Evolutionary conservation across 176 grass and related monocot species (phyloP).

Genomic region (Dactylis glomerata): DNA sequence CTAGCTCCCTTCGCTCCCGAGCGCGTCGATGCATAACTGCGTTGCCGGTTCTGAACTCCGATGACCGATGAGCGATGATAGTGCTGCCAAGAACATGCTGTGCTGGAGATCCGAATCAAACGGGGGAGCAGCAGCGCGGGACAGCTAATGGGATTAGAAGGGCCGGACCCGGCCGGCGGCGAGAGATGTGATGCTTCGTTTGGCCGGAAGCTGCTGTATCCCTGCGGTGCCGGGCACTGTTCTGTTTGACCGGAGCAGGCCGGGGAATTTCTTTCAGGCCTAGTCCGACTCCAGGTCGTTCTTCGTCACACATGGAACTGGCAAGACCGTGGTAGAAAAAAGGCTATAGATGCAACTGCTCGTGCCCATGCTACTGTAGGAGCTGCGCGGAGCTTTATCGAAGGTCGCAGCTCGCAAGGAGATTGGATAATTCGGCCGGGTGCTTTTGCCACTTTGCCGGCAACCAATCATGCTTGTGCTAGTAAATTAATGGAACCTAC

Average conservation of each 20-base stretch:
- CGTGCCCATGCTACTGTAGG: neutral
- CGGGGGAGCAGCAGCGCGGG: conserved; percentile 6
- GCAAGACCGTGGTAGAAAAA: neutral
- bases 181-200: conserved; percentile 32
- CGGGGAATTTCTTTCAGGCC: neutral
- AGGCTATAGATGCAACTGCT: neutral
- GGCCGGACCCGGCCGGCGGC: neutral
- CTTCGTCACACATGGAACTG: neutral
- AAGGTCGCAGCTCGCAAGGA: neutral
- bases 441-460: conserved; percentile 37
- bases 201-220: conserved; percentile 26
- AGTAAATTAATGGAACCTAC: conserved; percentile 3
- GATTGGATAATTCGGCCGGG: neutral
- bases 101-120: conserved; percentile 34
- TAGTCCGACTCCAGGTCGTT: neutral
- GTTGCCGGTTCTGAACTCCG: neutral
- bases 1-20: neutral
- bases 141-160: conserved; percentile 25
- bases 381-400: neutral
- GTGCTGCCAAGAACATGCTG: conserved; percentile 19
- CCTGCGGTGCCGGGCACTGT: neutral
- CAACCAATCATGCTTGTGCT: conserved; percentile 15
- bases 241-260: conserved; percentile 24
- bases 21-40: neutral
- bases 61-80: no score